Percentiles rank a stretch among this genome's conserved stretches.
These are phyloP conservation scores for Metschnikowia peoriensis DNA, from an alignment of 805 yeast species.

Conservation along the genomic window DNA sequence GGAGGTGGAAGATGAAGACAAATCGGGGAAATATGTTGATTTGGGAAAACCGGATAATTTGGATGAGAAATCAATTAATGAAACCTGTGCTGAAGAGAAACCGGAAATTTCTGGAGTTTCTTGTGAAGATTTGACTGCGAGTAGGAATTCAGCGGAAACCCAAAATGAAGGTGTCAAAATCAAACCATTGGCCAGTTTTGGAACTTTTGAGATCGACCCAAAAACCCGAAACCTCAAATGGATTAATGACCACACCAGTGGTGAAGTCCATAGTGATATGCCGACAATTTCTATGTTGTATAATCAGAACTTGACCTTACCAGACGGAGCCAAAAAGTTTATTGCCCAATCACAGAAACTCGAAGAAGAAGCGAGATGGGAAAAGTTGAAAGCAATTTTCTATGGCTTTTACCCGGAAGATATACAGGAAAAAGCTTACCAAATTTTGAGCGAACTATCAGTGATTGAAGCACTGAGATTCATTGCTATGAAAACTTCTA, in stretches of 20 bases:
- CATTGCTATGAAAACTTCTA: background rate
- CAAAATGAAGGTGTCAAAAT: too few relatives aligned
- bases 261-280: slow-evolving; percentile 2
- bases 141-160: too few relatives aligned
- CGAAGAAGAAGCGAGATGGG: slow-evolving; percentile 2
- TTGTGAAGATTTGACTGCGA: too few relatives aligned
- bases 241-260: slow-evolving; percentile 4
- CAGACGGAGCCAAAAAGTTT: background rate
- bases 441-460: background rate
- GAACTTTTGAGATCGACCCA: background rate
- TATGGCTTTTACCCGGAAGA: background rate
- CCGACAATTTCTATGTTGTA: slow-evolving; percentile 3
- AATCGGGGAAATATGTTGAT: too few relatives aligned
- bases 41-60: too few relatives aligned
- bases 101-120: too few relatives aligned
- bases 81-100: too few relatives aligned
- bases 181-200: slow-evolving; percentile 1
- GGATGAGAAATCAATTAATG: too few relatives aligned
- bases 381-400: background rate
- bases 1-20: too few relatives aligned
- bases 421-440: background rate
- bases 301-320: slow-evolving; percentile 1
- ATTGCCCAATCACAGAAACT: background rate
- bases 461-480: background rate
- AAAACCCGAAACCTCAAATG: background rate